These are phyloP conservation scores for Colletotrichum tropicale DNA, from an alignment of 2,329 filamentous ascomycete genomes.

Conservation along the genomic window DNA sequence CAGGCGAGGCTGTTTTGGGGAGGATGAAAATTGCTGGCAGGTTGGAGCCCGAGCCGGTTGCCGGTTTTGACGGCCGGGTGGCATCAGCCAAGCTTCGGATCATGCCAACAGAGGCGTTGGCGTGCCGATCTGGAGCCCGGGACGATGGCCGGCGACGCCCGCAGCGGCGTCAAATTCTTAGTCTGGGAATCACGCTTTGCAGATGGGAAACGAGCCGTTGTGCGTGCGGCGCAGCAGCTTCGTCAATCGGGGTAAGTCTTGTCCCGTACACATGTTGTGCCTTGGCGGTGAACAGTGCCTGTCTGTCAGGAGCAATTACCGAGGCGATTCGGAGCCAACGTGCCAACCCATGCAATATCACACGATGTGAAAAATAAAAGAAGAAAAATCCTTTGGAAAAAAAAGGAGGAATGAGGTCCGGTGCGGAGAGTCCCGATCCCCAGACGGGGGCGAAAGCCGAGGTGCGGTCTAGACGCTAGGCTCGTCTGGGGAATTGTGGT, in stretches of 20 bases:
- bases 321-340: background rate
- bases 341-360: background rate
- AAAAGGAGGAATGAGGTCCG: background rate
- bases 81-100: conserved; percentile 11
- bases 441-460: conserved; percentile 18
- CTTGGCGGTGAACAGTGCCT: background rate
- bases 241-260: background rate
- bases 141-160: background rate
- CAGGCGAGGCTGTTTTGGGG: background rate
- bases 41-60: background rate
- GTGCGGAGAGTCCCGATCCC: conserved; percentile 6
- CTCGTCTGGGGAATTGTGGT: conserved; percentile 14
- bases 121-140: background rate
- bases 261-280: rapidly evolving
- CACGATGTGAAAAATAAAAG: background rate
- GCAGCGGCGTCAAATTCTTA: background rate
- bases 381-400: background rate
- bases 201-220: background rate
- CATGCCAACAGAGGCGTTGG: background rate
- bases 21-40: background rate
- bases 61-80: background rate
- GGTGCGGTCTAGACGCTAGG: conserved; percentile 4
- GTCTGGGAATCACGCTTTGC: background rate
- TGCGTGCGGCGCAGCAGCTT: background rate
- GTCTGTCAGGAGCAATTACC: background rate